Evolutionary conservation across 768 basidiomycete species (phyloP), one percentile per base, ranked within the genome.

Genomic region (Tricholoma saponaceum): DNA sequence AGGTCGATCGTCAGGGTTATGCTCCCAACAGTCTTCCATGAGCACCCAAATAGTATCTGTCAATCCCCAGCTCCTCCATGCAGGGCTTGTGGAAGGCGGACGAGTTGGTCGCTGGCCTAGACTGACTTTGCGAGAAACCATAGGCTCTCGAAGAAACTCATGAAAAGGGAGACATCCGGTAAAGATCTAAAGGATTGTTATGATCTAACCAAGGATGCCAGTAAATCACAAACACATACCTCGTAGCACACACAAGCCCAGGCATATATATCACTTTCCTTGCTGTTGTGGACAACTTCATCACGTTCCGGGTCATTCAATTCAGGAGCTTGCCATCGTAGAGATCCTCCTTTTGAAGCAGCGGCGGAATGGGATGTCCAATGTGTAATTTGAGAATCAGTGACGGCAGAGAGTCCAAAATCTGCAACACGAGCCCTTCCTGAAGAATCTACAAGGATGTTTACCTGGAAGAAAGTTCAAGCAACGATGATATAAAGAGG

Each of bases 181-280:
- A 46, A 68, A 66, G 25, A 71, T 61, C 70, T 69, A 28, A 7
- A 6, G 46, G n/a, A 20, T 50, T 1, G 37, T 33, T 18, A 39
- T 35, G 10, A 20, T 47, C n/a, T n/a, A n/a, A n/a, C n/a, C 3
- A 20, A 2, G 5, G 28, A 51, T 13, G 22, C 10, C 35, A 47
- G n/a, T 46, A 22, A 51, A 28, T 20, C 23, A 4, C 28, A 28
- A 32, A 25, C 20, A 60, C 57, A n/a, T 51, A 69, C 70, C 62
- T 72, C 71, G 35, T 70, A 69, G 41, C 62, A 68, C 20, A 68
- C 64, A 35, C 65, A 67, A 13, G 63, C 59, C 60, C 67, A 70
- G 14, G 69, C 67, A 33, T 68, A 72, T 13, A 72, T 57, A 57
- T 71, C 71, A 26, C 65, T 70, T n/a, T 58, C 58, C 28, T 65